Percentiles rank a stretch among this genome's conserved stretches.
Evolutionary conservation across 768 basidiomycete genomes (phyloP).

Genomic region (Cyclocybe cylindracea): DNA sequence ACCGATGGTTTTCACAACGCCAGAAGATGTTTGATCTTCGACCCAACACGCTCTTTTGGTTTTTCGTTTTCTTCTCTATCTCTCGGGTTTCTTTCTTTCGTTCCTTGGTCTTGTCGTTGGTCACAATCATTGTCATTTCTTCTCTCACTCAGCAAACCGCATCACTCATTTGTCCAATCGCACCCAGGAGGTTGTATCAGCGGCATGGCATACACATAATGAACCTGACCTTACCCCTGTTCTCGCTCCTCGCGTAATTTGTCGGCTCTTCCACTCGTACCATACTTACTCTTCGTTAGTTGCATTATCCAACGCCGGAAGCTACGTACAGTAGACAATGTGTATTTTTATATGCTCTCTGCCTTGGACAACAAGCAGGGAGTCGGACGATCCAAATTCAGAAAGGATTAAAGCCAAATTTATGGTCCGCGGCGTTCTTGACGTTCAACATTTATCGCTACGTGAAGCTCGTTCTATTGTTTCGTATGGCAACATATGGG

Average conservation of each 20-base stretch:
- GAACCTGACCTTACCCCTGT: constrained; percentile 30
- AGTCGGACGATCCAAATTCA: constrained; percentile 17
- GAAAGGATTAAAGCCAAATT: constrained; percentile 1
- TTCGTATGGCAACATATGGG: constrained; percentile 9
- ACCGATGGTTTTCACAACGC: constrained; percentile 67
- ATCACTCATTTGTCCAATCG: constrained; percentile 28
- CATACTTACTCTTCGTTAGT: constrained; percentile 46
- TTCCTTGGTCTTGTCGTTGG: constrained; percentile 21
- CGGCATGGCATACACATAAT: constrained; percentile 39
- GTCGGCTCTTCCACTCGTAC: constrained; percentile 27
- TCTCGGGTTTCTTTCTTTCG: constrained; percentile 14
- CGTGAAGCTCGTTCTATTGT: constrained; percentile 13
- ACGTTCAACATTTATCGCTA: neutral
- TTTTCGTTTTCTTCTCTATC: constrained; percentile 17
- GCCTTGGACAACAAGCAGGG: constrained; percentile 18
- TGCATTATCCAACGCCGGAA: constrained; percentile 45
- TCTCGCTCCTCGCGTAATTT: constrained; percentile 26
- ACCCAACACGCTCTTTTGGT: constrained; percentile 24
- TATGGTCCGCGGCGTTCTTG: neutral
- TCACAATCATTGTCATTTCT: constrained; percentile 16
- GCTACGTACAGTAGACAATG: constrained; percentile 48
- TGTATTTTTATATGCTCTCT: constrained; percentile 53
- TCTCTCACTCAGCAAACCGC: constrained; percentile 20
- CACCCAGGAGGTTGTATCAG: constrained; percentile 46
- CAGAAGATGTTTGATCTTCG: constrained; percentile 35